Conservation (phyloP, 768 basidiomycete species). For the Daedaleopsis sinensis region DNA sequence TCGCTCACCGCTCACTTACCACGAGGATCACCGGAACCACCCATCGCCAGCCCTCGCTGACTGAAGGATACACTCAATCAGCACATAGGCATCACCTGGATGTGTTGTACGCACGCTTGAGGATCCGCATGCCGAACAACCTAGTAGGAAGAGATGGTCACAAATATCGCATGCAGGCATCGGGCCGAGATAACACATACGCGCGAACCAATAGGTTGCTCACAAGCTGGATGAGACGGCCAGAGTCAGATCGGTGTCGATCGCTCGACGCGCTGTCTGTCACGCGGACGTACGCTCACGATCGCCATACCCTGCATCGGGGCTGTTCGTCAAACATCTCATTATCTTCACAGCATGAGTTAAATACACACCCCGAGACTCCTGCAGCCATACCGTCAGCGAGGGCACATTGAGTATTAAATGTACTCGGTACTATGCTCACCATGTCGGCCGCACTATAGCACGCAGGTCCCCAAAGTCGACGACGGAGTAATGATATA, state of each 20-base stretch:
- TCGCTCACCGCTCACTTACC: not conserved
- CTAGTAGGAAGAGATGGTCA: not conserved
- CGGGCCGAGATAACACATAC: not conserved
- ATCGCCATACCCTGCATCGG: not conserved
- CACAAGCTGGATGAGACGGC: not conserved
- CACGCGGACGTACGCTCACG: not conserved
- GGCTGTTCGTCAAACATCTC: not conserved
- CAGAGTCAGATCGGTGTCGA: not conserved
- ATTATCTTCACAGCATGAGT: not conserved
- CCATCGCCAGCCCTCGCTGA: not conserved
- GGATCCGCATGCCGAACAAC: not conserved
- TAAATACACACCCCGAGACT: not conserved
- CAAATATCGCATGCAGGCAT: not conserved
- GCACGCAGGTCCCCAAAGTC: conserved; percentile 5
- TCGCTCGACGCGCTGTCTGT: not conserved
- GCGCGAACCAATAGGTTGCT: not conserved
- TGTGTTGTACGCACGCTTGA: not conserved
- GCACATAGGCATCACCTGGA: not conserved
- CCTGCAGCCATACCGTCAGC: not conserved
- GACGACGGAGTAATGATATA: conserved; percentile 7
- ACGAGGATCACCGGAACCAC: not conserved
- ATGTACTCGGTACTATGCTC: not conserved
- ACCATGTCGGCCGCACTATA: conserved; percentile 5
- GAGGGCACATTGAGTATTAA: too few species aligned
- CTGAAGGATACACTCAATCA: not conserved